A percentile compares a stretch with the other conserved stretches of the same genome.
Evolutionary conservation across 2,329 filamentous ascomycete genomes (phyloP).

Genomic region (Epichloe sibirici): DNA sequence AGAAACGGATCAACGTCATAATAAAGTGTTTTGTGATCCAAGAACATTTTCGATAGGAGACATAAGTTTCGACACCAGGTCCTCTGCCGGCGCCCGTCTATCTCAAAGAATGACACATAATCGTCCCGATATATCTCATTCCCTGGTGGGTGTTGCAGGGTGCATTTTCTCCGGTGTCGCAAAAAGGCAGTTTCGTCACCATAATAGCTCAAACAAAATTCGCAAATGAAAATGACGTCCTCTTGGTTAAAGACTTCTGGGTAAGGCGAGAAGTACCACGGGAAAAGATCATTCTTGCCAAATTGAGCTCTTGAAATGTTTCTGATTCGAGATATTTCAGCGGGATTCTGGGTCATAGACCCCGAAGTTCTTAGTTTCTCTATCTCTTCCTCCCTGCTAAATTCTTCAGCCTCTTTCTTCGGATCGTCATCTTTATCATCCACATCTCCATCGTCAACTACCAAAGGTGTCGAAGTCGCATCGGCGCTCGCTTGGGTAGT

Average conservation of each 20-base stretch:
- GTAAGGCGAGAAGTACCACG: conserved; percentile 98
- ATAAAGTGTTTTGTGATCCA: conserved; percentile 96
- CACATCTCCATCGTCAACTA: conserved; percentile 40
- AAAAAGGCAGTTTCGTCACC: conserved; percentile 73
- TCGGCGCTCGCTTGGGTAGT: conserved; percentile 32
- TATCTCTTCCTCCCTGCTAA: conserved; percentile 81
- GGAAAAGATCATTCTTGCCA: conserved; percentile 81
- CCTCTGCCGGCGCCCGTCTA: conserved; percentile 84
- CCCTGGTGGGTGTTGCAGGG: conserved; percentile 80
- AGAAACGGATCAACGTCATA: conserved; percentile 99
- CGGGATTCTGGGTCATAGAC: conserved; percentile 98
- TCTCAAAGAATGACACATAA: conserved; percentile 91
- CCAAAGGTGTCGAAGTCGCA: conserved; percentile 31
- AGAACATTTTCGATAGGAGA: conserved; percentile 86
- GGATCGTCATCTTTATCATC: conserved; percentile 36
- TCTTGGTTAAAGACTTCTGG: conserved; percentile 78
- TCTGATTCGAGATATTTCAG: conserved; percentile 88
- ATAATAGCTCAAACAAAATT: conserved; percentile 91
- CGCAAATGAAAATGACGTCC: conserved; percentile 91
- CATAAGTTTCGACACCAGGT: conserved; percentile 97
- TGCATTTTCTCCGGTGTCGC: conserved; percentile 82
- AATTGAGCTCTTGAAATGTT: conserved; percentile 94
- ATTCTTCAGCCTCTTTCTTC: conserved; percentile 41
- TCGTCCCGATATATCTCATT: conserved; percentile 98
- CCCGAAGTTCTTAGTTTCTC: conserved; percentile 90